Evolutionary conservation across 257 asterid species (phyloP).

Genomic region (Solanum ossicruentum): DNA sequence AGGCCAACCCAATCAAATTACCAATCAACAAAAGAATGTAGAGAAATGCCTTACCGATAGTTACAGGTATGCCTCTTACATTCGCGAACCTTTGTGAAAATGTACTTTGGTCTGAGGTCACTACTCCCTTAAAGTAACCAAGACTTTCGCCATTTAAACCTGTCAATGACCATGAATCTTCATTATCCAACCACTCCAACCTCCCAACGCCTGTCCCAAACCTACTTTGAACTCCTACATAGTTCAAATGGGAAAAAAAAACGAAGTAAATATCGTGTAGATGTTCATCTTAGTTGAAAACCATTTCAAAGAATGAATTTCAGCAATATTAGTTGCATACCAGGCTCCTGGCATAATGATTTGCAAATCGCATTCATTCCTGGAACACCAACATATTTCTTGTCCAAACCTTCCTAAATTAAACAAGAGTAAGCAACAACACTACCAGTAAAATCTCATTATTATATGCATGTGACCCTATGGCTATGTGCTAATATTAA

Average conservation of each 20-base stretch:
- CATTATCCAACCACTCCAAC: slow-evolving; percentile 54
- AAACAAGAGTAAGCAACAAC: slow-evolving; percentile 5
- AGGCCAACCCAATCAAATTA: not conserved
- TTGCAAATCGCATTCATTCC: slow-evolving; percentile 87
- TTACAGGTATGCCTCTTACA: slow-evolving; percentile 64
- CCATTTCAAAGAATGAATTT: not conserved
- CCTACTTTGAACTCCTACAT: slow-evolving; percentile 58
- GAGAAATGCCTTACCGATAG: slow-evolving; percentile 42
- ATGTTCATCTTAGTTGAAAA: not conserved
- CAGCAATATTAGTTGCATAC: slow-evolving; percentile 20
- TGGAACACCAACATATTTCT: slow-evolving; percentile 75
- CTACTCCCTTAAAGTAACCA: slow-evolving; percentile 67
- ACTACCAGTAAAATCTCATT: not conserved
- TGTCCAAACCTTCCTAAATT: slow-evolving; percentile 46
- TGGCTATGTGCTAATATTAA: not conserved
- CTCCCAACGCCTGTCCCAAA: slow-evolving; percentile 62
- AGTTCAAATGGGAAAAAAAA: not conserved
- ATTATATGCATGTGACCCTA: not conserved
- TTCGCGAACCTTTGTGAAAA: slow-evolving; percentile 54
- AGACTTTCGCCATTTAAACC: slow-evolving; percentile 56
- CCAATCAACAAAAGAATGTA: not conserved
- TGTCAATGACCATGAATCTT: slow-evolving; percentile 55
- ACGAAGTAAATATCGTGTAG: not conserved
- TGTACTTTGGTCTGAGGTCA: slow-evolving; percentile 64
- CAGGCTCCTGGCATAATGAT: slow-evolving; percentile 66